Percentiles rank a stretch among this genome's conserved stretches.
These are phyloP conservation scores for Xylaria bambusicola DNA, from an alignment of 495 filamentous ascomycete species.

Conservation along the genomic window DNA sequence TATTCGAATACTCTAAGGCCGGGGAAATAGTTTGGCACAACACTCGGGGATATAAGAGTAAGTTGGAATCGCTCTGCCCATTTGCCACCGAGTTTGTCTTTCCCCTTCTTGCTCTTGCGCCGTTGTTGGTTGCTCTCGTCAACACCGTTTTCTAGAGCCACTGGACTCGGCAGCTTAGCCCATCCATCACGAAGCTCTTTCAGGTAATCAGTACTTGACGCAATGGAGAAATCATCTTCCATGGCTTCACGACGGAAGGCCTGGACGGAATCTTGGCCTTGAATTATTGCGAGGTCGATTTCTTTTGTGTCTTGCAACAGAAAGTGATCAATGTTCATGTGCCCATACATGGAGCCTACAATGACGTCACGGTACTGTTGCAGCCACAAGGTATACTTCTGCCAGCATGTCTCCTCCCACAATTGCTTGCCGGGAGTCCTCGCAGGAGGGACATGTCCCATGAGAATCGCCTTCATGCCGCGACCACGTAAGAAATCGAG, in stretches of 20 bases:
- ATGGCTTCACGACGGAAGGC: conserved; percentile 34
- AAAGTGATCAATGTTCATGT: conserved; percentile 99
- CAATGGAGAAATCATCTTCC: conserved; percentile 60
- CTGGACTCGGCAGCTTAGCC: conserved; percentile 69
- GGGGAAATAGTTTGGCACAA: conserved; percentile 94
- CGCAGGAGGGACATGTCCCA: conserved; percentile 91
- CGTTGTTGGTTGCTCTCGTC: conserved; percentile 35
- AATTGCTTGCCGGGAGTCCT: conserved; percentile 76
- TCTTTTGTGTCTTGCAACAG: conserved; percentile 85
- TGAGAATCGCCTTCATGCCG: conserved; percentile 92
- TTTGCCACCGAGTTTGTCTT: conserved; percentile 66
- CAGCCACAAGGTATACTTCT: conserved; percentile 92
- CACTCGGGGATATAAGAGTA: conserved; percentile 75
- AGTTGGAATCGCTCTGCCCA: conserved; percentile 86
- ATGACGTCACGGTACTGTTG: conserved; percentile 89
- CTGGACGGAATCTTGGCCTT: conserved; percentile 41
- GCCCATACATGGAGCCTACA: conserved; percentile 76
- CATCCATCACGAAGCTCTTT: conserved; percentile 75
- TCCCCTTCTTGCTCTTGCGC: conserved; percentile 50
- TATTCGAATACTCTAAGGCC: conserved; percentile 87
- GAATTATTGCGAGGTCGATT: conserved; percentile 58
- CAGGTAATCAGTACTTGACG: conserved; percentile 75
- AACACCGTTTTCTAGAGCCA: conserved; percentile 35
- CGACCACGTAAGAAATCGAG: conserved; percentile 77
- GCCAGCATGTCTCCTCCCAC: conserved; percentile 96